Base-by-base conservation (phyloP, 2,329 filamentous ascomycete species). In the Davidsoniella australis region DNA sequence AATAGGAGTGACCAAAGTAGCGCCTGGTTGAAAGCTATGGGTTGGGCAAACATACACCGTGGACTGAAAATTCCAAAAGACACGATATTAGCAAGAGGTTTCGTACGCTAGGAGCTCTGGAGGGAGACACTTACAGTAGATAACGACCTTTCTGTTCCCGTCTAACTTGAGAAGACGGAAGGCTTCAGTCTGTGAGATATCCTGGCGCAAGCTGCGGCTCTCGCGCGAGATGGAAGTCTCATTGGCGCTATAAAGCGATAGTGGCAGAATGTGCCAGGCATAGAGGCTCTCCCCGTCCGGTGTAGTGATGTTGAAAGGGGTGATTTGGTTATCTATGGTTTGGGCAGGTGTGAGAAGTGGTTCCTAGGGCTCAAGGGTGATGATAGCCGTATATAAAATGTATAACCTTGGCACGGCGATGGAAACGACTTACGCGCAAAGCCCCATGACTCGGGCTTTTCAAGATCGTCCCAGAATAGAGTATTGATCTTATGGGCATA, bases 261-360 rank as follows among this genome's bases (percentile, higher is more conserved):
- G 64, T 0, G 89, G 89, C 45, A 95, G 67, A 49, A 96, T 73
- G 59, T 95, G 89, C 89, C 89, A 96, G 23, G 83, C 84, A 60
- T 91, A 93, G 16, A 96, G 66, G 2, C 69, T 76, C 62, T 88
- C 80, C 38, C 78, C 76, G 61, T 95, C 88, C 1, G 76, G 68
- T 0, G 86, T 91, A 3, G 65, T 66, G 37, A 96, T 65, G 44
- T 75, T 78, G 62, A 96, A 95, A 0, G 89, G 84, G 5, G 85
- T 87, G 2, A 94, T 82, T 65, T 96, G 89, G 57, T 87, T 86
- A 60, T 78, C 84, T 89, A 56, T 7, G 12, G 48, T 24, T 20
- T 43, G 42, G 29, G 29, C 29, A n/a, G 40, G 7, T 23, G 41
- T 16, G 41, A 16, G 14, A 36, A 44, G 23, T 45, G 44, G 29